These are phyloP conservation scores for Nevesoporus exiguus DNA, from an alignment of 768 basidiomycete species.

Conservation along the genomic window DNA sequence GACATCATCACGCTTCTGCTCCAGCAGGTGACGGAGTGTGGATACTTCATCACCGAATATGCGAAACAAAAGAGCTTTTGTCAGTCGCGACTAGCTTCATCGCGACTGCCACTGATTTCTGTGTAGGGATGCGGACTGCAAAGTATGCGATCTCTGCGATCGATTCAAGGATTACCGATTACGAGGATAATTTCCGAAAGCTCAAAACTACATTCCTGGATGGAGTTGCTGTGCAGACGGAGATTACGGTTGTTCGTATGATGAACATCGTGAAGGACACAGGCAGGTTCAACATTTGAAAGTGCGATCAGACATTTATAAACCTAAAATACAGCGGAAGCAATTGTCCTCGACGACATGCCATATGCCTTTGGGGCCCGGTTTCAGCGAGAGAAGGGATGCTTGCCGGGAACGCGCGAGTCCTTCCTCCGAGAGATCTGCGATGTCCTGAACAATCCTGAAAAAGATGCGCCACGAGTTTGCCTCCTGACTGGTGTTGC, in stretches of 20 bases:
- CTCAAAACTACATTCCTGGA: background rate
- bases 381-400: background rate
- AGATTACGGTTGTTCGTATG: background rate
- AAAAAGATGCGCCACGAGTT: background rate
- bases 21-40: conserved; percentile 2
- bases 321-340: background rate
- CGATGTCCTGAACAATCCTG: background rate
- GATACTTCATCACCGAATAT: background rate
- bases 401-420: background rate
- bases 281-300: background rate
- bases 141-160: background rate
- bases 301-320: background rate
- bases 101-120: background rate
- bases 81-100: background rate
- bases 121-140: background rate
- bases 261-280: background rate
- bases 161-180: background rate
- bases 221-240: background rate
- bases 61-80: background rate
- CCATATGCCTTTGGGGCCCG: background rate
- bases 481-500: no score
- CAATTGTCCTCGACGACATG: no score
- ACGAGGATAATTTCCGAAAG: background rate
- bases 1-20: background rate
- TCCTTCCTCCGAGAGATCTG: background rate